Percentiles rank a stretch among this genome's conserved stretches.
These are phyloP conservation scores for Auricularia cornea DNA, from an alignment of 768 basidiomycete species.

Conservation along the genomic window DNA sequence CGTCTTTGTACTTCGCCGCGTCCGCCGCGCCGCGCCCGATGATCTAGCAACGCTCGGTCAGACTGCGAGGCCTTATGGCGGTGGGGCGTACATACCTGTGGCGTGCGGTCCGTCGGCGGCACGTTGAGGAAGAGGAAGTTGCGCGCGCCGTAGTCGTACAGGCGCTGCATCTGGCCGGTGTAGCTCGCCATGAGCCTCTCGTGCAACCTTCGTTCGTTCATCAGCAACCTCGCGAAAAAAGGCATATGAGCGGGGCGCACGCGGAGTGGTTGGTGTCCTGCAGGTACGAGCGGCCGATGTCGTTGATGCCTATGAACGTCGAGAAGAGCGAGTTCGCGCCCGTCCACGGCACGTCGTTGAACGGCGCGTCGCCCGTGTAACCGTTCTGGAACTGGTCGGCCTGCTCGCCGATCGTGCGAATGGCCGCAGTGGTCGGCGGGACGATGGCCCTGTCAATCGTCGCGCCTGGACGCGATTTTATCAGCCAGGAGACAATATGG, in stretches of 20 bases:
- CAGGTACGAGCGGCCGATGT: conserved; percentile 26
- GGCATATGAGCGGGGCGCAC: neutral
- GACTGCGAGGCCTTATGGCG: too few species aligned
- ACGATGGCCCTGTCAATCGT: conserved; percentile 29
- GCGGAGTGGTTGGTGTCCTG: neutral
- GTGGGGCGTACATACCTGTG: conserved; percentile 19
- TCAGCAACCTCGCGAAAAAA: too few species aligned
- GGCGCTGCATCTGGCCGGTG: neutral
- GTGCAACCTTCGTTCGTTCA: too few species aligned
- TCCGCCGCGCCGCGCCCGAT: conserved; percentile 29
- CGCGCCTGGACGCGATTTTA: neutral
- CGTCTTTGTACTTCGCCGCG: conserved; percentile 31
- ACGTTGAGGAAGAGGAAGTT: conserved; percentile 55
- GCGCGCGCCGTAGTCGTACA: conserved; percentile 7
- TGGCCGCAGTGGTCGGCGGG: conserved; percentile 40
- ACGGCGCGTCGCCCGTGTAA: conserved; percentile 39
- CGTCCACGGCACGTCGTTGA: conserved; percentile 42
- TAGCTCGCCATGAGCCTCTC: neutral
- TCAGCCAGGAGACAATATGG: too few species aligned
- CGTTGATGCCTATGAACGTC: conserved; percentile 65
- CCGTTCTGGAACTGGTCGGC: conserved; percentile 45
- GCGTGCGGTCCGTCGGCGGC: conserved; percentile 44
- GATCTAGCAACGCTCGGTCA: conserved; percentile 37
- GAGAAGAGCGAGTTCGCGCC: conserved; percentile 51
- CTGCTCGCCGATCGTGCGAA: conserved; percentile 50